These are phyloP conservation scores for Paralagenidium karlingii DNA, from an alignment of 352 stramenopile genomes.

Conservation along the genomic window DNA sequence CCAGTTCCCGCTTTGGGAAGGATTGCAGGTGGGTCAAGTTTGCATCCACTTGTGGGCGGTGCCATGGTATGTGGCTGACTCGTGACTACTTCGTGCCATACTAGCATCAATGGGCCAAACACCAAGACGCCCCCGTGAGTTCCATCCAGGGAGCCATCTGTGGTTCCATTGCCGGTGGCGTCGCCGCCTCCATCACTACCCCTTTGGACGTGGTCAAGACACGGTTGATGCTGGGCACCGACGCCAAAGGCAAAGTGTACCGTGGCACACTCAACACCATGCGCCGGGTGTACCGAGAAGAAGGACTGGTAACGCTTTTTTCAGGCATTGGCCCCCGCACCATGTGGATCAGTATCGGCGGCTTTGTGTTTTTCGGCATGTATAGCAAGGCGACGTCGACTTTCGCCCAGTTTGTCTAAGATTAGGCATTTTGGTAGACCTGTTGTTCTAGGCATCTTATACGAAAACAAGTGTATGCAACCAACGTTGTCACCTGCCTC, in stretches of 20 bases:
- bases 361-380: conserved; percentile 99
- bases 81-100: not conserved
- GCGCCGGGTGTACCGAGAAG: conserved; percentile 81
- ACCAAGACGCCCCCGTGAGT: conserved; percentile 66
- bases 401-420: conserved; percentile 13
- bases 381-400: conserved; percentile 91
- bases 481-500: no score
- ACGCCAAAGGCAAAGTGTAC: conserved; percentile 89
- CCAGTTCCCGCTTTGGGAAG: conserved; percentile 99
- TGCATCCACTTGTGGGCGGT: no score
- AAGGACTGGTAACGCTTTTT: conserved; percentile 87
- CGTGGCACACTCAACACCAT: conserved; percentile 85
- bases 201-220: conserved; percentile 99
- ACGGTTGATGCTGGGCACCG: conserved; percentile 95
- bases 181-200: conserved; percentile 97
- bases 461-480: no score
- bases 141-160: conserved; percentile 90
- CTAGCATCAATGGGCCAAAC: conserved; percentile 65
- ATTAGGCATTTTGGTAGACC: no score
- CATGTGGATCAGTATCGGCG: conserved; percentile 99
- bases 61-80: not conserved
- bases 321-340: conserved; percentile 92
- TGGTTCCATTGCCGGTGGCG: conserved; percentile 89
- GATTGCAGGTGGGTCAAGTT: conserved; percentile 74
- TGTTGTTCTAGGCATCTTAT: no score